Evolutionary conservation across 2,329 filamentous ascomycete genomes (phyloP).

Genomic region (Chlorencoelia australis): DNA sequence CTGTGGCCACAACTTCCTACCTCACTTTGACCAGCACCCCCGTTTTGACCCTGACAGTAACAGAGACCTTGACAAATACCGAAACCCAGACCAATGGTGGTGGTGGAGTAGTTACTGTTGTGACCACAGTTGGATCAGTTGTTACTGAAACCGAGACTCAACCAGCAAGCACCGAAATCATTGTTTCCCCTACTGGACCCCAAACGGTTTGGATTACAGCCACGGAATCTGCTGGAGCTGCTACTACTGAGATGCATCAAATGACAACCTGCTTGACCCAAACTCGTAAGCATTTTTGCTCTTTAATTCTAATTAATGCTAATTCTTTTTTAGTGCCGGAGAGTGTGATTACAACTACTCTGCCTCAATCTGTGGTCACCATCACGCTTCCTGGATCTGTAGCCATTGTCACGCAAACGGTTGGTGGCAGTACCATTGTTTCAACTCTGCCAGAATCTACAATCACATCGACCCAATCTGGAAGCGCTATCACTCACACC

Average conservation of each 20-base stretch:
- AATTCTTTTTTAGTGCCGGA: neutral
- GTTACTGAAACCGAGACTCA: neutral
- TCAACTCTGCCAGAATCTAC: slow-evolving; percentile 3
- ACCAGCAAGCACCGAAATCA: neutral
- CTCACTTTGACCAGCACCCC: slow-evolving; percentile 1
- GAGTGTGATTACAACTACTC: neutral
- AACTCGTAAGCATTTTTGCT: too few relatives aligned
- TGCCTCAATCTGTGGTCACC: neutral
- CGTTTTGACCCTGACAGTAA: slow-evolving; percentile 2
- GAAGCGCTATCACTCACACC: neutral
- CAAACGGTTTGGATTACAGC: too few relatives aligned
- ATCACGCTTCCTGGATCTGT: slow-evolving; percentile 1
- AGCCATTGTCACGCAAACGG: neutral
- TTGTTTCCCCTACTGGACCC: neutral
- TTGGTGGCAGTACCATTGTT: slow-evolving; percentile 1
- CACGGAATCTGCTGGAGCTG: too few relatives aligned
- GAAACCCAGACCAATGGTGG: neutral
- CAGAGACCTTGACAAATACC: too few relatives aligned
- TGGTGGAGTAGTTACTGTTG: too few relatives aligned
- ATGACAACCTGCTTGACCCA: too few relatives aligned
- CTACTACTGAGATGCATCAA: too few relatives aligned
- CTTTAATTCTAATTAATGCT: too few relatives aligned
- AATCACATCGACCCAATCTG: neutral
- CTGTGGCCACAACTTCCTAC: slow-evolving; percentile 2
- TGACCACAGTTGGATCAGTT: too few relatives aligned